Percentiles rank a stretch among this genome's conserved stretches.
These are phyloP conservation scores for Trametes polyzona DNA, from an alignment of 1,284 basidiomycete genomes.

Conservation along the genomic window DNA sequence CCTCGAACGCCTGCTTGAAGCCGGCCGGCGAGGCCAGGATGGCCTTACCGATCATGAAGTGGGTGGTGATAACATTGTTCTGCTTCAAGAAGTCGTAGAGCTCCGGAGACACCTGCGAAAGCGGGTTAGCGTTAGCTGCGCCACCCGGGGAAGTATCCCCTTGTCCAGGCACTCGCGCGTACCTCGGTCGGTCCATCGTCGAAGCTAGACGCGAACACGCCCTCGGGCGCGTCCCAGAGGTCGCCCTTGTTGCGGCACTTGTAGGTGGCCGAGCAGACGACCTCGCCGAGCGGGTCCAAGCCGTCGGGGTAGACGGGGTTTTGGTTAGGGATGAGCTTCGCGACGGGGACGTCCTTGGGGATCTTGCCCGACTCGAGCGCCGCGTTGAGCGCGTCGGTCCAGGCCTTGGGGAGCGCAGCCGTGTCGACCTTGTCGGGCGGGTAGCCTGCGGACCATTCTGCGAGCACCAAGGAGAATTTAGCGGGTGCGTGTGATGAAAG, in stretches of 20 bases:
- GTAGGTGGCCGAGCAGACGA: slow-evolving; percentile 70
- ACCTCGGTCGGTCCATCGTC: slow-evolving; percentile 81
- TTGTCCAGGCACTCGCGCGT: slow-evolving; percentile 26
- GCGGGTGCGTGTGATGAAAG: not conserved
- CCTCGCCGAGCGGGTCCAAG: slow-evolving; percentile 51
- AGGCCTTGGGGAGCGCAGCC: slow-evolving; percentile 55
- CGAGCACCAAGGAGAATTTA: not conserved
- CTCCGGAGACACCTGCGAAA: slow-evolving; percentile 34
- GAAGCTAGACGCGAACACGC: slow-evolving; percentile 63
- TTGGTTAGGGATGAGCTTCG: slow-evolving; percentile 40
- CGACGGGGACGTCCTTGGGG: slow-evolving; percentile 64
- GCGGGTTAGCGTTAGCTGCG: slow-evolving; percentile 4
- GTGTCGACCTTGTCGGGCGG: slow-evolving; percentile 50
- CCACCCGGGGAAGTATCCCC: not conserved
- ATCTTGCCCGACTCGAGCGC: slow-evolving; percentile 74
- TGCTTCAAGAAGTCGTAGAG: slow-evolving; percentile 62
- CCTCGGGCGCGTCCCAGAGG: slow-evolving; percentile 73
- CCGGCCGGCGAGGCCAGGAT: slow-evolving; percentile 59
- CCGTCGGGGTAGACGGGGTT: slow-evolving; percentile 62
- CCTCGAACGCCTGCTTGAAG: slow-evolving; percentile 56
- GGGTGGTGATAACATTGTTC: slow-evolving; percentile 70
- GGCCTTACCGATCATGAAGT: slow-evolving; percentile 84
- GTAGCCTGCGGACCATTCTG: slow-evolving; percentile 65
- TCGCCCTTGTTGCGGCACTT: slow-evolving; percentile 64
- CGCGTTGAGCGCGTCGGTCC: slow-evolving; percentile 68